Percentiles rank a stretch among this genome's conserved stretches.
phyloP scores from a whole-genome alignment of 768 basidiomycete species.

The Collybiopsis confluens region DNA sequence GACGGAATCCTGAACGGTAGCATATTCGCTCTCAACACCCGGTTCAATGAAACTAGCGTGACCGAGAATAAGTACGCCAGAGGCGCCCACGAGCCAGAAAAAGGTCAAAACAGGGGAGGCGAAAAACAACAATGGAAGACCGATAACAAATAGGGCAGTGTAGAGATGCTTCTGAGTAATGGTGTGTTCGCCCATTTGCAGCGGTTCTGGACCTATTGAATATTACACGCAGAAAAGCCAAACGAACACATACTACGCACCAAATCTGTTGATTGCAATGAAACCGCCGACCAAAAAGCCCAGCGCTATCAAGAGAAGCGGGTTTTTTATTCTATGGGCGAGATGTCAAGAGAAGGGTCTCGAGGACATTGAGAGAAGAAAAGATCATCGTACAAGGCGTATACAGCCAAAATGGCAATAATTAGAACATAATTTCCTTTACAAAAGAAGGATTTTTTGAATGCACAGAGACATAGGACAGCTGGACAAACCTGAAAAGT shows the following conservation, averaged over 20 bases:
- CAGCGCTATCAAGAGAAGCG: conserved; percentile 76
- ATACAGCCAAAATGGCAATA: conserved; percentile 73
- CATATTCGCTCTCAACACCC: conserved; percentile 92
- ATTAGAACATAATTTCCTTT: conserved; percentile 86
- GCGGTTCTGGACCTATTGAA: conserved; percentile 69
- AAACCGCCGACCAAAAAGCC: conserved; percentile 91
- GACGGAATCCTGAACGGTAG: conserved; percentile 66
- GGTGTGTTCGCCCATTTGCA: conserved; percentile 75
- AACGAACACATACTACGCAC: conserved; percentile 38
- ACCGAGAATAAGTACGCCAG: conserved; percentile 74
- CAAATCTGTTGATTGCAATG: conserved; percentile 82
- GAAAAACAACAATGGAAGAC: conserved; percentile 81
- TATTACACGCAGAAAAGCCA: neutral
- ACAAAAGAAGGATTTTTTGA: conserved; percentile 5
- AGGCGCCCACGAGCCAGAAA: conserved; percentile 94
- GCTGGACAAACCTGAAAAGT: conserved; percentile 61
- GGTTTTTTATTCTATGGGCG: conserved; percentile 66
- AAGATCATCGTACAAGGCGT: conserved; percentile 60
- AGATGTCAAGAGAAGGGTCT: neutral
- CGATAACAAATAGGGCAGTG: conserved; percentile 83
- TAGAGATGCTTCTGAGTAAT: conserved; percentile 91
- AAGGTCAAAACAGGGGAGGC: conserved; percentile 75
- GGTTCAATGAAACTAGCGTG: conserved; percentile 92
- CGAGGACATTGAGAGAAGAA: too few species aligned
- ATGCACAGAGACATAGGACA: neutral